These are phyloP conservation scores for Sclerotinia spermophila DNA, from an alignment of 2,329 filamentous ascomycete genomes.

Conservation along the genomic window DNA sequence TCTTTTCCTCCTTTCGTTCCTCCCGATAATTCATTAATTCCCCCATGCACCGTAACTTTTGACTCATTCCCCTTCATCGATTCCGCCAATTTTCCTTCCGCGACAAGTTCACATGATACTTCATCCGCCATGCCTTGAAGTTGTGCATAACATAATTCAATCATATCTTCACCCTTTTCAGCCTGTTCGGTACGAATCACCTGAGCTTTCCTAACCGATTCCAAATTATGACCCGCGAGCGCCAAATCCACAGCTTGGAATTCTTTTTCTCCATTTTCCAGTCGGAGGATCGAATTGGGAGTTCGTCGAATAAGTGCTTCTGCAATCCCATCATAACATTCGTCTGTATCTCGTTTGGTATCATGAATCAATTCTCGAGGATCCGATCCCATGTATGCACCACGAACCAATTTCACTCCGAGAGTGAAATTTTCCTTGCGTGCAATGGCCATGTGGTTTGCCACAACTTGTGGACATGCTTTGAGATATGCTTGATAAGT, in stretches of 20 bases:
- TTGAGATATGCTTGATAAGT: constrained; percentile 79
- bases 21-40: background rate
- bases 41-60: background rate
- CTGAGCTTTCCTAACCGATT: constrained; percentile 60
- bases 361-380: constrained; percentile 67
- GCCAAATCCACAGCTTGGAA: constrained; percentile 63
- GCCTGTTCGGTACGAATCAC: constrained; percentile 46
- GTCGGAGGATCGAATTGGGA: constrained; percentile 54
- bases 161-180: constrained; percentile 39
- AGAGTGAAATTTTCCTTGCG: constrained; percentile 59
- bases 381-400: constrained; percentile 69
- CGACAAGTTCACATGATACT: constrained; percentile 62
- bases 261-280: constrained; percentile 39
- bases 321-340: constrained; percentile 68
- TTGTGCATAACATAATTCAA: constrained; percentile 65
- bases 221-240: constrained; percentile 78
- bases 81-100: constrained; percentile 33
- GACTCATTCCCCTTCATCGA: background rate
- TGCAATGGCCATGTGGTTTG: constrained; percentile 57
- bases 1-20: constrained; percentile 27
- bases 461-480: constrained; percentile 53
- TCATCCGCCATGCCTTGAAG: constrained; percentile 96
- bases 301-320: constrained; percentile 61
- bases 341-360: constrained; percentile 67
- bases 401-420: constrained; percentile 72